Evolutionary conservation across 1,139 yeast genomes (phyloP).

Genomic region (Hyphopichia buzzinii): DNA sequence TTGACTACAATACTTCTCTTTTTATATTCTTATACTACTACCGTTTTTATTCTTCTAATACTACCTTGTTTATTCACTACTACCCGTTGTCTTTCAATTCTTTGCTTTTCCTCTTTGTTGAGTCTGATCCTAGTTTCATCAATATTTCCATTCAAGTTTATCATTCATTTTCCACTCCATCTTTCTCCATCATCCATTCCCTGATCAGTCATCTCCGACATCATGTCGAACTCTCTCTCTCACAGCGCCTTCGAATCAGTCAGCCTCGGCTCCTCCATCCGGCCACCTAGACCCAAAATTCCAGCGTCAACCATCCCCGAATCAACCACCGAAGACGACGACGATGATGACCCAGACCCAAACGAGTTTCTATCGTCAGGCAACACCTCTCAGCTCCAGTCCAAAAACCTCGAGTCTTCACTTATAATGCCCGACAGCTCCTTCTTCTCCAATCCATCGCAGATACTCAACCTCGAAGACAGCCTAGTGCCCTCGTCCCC

Average conservation of each 20-base stretch:
- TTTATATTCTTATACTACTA: too few species aligned
- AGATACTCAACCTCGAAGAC: conserved; percentile 6
- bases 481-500: background rate
- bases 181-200: too few species aligned
- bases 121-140: too few species aligned
- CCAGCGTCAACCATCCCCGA: conserved; percentile 8
- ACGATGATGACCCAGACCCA: conserved; percentile 26
- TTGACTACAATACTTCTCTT: too few species aligned
- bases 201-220: background rate
- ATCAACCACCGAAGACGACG: conserved; percentile 14
- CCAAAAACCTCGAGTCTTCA: conserved; percentile 2
- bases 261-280: conserved; percentile 12
- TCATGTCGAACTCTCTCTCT: background rate
- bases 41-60: too few species aligned
- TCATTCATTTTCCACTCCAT: too few species aligned
- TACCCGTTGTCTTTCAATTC: too few species aligned
- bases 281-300: background rate
- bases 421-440: conserved; percentile 15
- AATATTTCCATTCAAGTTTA: too few species aligned
- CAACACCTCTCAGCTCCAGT: conserved; percentile 8
- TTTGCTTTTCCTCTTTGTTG: too few species aligned
- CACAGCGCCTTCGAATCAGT: conserved; percentile 14
- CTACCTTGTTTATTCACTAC: too few species aligned
- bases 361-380: conserved; percentile 26
- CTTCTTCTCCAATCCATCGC: conserved; percentile 22